These are phyloP conservation scores for Elsinoe australis DNA, from an alignment of 2,329 filamentous ascomycete genomes.

Conservation along the genomic window DNA sequence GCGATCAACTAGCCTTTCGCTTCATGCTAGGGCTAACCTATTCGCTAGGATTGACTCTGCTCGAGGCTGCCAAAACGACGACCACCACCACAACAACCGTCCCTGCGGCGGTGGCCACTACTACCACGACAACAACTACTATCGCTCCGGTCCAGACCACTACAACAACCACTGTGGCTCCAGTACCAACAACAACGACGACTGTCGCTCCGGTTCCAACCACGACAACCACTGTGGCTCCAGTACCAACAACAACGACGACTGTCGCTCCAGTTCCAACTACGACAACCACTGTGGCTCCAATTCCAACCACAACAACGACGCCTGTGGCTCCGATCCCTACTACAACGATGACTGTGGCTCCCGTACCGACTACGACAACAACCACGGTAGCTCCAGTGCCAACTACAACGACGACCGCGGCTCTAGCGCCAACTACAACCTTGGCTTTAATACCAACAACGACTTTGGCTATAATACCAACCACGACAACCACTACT, in stretches of 20 bases:
- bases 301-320: not conserved
- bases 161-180: not conserved
- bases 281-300: too few species aligned
- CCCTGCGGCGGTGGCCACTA: not conserved
- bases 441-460: not conserved
- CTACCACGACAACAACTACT: not conserved
- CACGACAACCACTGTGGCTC: not conserved
- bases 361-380: not conserved
- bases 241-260: not conserved
- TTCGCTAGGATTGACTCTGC: not conserved
- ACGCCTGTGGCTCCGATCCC: not conserved
- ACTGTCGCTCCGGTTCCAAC: too few species aligned
- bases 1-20: not conserved
- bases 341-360: not conserved
- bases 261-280: not conserved
- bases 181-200: not conserved
- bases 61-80: not conserved
- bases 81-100: too few species aligned
- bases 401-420: slow-evolving; percentile 3
- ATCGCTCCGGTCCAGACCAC: not conserved
- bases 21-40: not conserved
- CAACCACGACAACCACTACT: not conserved
- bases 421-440: not conserved
- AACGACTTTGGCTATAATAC: not conserved
- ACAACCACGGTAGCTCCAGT: not conserved